phyloP scores from a whole-genome alignment of 441 rosid genomes.

The Populus hybrid region DNA sequence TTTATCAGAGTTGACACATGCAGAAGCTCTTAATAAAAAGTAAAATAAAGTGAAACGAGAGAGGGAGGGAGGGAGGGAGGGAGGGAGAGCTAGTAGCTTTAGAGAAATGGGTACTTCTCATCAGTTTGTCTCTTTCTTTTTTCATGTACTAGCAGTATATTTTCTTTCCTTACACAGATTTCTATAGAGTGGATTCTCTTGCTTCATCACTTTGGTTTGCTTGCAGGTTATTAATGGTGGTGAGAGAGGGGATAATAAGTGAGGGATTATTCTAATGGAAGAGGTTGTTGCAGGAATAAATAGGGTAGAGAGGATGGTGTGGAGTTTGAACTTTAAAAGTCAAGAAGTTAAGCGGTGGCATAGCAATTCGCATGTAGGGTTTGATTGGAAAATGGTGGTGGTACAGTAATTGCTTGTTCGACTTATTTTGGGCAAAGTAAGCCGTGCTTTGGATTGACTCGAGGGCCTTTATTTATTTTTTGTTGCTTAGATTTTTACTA shows the following conservation, averaged over 20 bases:
- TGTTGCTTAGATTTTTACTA: background rate
- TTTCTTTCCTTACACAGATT: slow-evolving; percentile 6
- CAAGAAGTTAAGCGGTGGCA: slow-evolving; percentile 21
- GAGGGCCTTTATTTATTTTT: slow-evolving; percentile 37
- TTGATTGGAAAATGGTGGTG: slow-evolving; percentile 55
- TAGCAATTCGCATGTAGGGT: slow-evolving; percentile 23
- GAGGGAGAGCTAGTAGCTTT: slow-evolving; percentile 11
- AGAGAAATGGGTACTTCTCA: slow-evolving; percentile 44
- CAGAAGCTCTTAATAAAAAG: slow-evolving; percentile 24
- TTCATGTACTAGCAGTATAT: background rate
- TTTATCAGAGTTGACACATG: slow-evolving; percentile 37
- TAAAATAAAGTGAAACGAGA: background rate
- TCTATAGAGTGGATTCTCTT: slow-evolving; percentile 20
- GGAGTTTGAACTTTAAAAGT: slow-evolving; percentile 32
- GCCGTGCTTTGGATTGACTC: slow-evolving; percentile 70
- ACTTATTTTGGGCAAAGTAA: slow-evolving; percentile 16
- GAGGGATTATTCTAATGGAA: slow-evolving; percentile 45
- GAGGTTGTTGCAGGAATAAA: slow-evolving; percentile 58
- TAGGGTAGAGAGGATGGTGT: slow-evolving; percentile 24
- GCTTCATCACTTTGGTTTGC: slow-evolving; percentile 16
- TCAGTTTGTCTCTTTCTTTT: slow-evolving; percentile 36
- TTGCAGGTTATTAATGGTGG: slow-evolving; percentile 43
- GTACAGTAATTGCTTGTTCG: slow-evolving; percentile 49
- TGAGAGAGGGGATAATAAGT: slow-evolving; percentile 17
- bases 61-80: background rate